phyloP scores from a whole-genome alignment of 805 yeast species.

The Candida tibetensis region DNA sequence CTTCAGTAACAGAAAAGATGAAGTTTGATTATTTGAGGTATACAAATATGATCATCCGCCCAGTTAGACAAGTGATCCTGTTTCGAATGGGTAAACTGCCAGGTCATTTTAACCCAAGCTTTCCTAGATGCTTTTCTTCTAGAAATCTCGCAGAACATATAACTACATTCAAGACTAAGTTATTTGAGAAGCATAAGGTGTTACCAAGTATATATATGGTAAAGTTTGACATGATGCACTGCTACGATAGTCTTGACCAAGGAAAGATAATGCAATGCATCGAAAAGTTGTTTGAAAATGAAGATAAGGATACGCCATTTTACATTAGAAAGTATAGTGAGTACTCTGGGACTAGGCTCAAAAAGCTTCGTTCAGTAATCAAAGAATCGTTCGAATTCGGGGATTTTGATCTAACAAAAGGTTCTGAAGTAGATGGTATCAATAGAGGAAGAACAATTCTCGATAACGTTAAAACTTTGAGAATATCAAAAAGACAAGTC shows the following conservation, averaged over 20 bases:
- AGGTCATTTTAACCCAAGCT: conserved; percentile 2
- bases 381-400: conserved; percentile 13
- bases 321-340: conserved; percentile 19
- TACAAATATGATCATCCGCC: conserved; percentile 38
- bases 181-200: conserved; percentile 7
- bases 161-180: conserved; percentile 30
- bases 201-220: conserved; percentile 47
- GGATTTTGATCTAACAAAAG: conserved; percentile 12
- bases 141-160: conserved; percentile 44
- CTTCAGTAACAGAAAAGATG: conserved; percentile 29
- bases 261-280: conserved; percentile 36
- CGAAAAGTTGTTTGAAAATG: conserved; percentile 24
- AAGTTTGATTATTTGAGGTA: conserved; percentile 30
- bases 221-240: conserved; percentile 73
- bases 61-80: conserved; percentile 37
- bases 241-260: conserved; percentile 72
- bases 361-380: conserved; percentile 12
- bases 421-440: neutral
- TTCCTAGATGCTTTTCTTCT: conserved; percentile 40
- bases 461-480: conserved; percentile 32
- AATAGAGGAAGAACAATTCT: conserved; percentile 10
- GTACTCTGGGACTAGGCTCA: conserved; percentile 2
- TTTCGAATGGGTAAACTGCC: conserved; percentile 11
- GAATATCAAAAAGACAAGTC: conserved; percentile 44
- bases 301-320: conserved; percentile 15